These are phyloP conservation scores for Ehretia macrophylla DNA, from an alignment of 257 asterid species.

Conservation along the genomic window DNA sequence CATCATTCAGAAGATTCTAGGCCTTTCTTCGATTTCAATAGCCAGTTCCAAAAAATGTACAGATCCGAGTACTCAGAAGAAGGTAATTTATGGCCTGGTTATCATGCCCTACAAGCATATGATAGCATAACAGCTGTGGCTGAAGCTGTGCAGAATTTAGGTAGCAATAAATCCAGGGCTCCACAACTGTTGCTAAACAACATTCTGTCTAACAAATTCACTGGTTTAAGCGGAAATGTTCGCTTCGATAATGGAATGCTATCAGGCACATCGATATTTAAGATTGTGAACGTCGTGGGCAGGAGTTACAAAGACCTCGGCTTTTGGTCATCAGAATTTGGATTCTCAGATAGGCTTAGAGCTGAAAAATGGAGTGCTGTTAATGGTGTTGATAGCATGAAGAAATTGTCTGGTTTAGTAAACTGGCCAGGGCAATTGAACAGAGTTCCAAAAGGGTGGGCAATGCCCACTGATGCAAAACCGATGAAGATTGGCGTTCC, in stretches of 20 bases:
- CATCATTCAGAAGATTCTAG: constrained; percentile 14
- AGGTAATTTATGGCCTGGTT: constrained; percentile 25
- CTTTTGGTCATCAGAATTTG: constrained; percentile 28
- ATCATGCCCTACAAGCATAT: constrained; percentile 39
- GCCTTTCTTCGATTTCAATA: constrained; percentile 21
- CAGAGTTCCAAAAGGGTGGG: constrained; percentile 44
- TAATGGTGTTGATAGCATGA: constrained; percentile 4
- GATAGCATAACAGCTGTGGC: constrained; percentile 32
- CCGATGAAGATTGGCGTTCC: constrained; percentile 41
- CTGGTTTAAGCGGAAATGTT: constrained; percentile 37
- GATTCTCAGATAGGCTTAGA: constrained; percentile 20
- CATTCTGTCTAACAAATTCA: constrained; percentile 25
- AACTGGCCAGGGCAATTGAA: constrained; percentile 42
- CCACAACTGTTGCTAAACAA: constrained; percentile 15
- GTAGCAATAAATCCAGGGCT: constrained; percentile 1
- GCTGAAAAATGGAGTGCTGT: not conserved
- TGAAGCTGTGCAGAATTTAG: constrained; percentile 8
- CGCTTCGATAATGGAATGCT: constrained; percentile 14
- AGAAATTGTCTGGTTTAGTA: constrained; percentile 3
- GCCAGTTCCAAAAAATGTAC: constrained; percentile 18
- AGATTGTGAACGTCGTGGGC: constrained; percentile 35
- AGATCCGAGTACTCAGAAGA: constrained; percentile 27
- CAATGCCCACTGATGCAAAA: constrained; percentile 30
- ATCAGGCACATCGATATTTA: constrained; percentile 12
- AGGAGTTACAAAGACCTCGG: constrained; percentile 32